phyloP scores from a whole-genome alignment of 352 stramenopile genomes.

The Globisporangium irregulare region DNA sequence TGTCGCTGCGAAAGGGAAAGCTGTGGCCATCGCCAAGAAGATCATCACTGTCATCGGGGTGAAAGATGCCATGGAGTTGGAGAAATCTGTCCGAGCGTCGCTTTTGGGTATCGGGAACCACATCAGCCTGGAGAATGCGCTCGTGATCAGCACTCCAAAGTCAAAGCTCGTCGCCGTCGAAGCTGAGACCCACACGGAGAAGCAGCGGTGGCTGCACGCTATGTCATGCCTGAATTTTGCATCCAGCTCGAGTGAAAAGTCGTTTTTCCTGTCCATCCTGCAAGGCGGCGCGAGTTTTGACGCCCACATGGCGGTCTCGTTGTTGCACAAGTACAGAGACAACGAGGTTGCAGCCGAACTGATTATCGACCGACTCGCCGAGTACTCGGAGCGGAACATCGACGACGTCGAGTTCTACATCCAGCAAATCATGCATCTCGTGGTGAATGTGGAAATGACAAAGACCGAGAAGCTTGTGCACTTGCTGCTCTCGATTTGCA shows the following conservation, averaged over 20 bases:
- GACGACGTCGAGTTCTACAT: slow-evolving; percentile 85
- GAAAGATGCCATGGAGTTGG: slow-evolving; percentile 60
- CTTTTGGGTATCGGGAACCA: slow-evolving; percentile 38
- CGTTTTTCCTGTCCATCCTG: slow-evolving; percentile 55
- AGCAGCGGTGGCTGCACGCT: slow-evolving; percentile 73
- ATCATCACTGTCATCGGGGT: slow-evolving; percentile 60
- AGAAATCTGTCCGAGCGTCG: slow-evolving; percentile 43
- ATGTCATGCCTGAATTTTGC: slow-evolving; percentile 65
- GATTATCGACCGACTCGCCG: slow-evolving; percentile 57
- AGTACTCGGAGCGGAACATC: slow-evolving; percentile 64
- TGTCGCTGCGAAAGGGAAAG: slow-evolving; percentile 11
- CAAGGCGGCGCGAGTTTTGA: slow-evolving; percentile 53
- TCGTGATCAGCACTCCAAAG: slow-evolving; percentile 70
- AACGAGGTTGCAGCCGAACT: slow-evolving; percentile 60
- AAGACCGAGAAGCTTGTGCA: slow-evolving; percentile 68
- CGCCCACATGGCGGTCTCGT: slow-evolving; percentile 58
- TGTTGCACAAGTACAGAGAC: slow-evolving; percentile 72
- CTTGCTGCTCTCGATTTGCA: slow-evolving; percentile 76
- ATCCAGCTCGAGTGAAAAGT: slow-evolving; percentile 44
- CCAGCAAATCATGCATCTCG: slow-evolving; percentile 73
- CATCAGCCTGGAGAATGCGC: slow-evolving; percentile 41
- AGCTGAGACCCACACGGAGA: slow-evolving; percentile 68
- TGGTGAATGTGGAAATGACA: slow-evolving; percentile 57
- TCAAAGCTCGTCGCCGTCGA: slow-evolving; percentile 69
- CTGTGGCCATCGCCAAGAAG: slow-evolving; percentile 36